Base-by-base conservation (phyloP, 441 rosid genomes). In the Corymbia citriodora region DNA sequence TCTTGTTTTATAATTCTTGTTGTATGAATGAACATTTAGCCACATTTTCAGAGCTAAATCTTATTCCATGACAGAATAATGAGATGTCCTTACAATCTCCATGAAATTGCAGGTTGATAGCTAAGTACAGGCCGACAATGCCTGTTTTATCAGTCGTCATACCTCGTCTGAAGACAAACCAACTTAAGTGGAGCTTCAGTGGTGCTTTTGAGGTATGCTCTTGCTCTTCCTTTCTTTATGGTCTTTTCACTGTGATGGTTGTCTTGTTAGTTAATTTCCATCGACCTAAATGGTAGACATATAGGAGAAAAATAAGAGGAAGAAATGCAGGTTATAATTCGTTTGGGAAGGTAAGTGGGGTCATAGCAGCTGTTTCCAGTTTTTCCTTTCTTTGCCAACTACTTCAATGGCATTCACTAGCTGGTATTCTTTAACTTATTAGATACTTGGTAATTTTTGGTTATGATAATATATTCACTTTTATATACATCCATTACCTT, bases 91-190 rank as follows among this genome's bases (percentile, higher is more conserved):
- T 31, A 29, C 15, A 33, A 36, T 52, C 29, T 68, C 29, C 57
- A 70, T 27, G 57, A 53, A 49, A 50, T 55, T 87, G n/a, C 91
- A 90, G 91, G 53, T 72, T 90, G 89, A 90, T 90, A 52, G 91
- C 91, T 74, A 90, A 90, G 48, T 90, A 90, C 89, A 72, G 91
- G 68, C 91, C 91, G 8, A 90, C 89, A 17, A 90, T 90, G 91
- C 91, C 91, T 7, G 91, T 90, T 36, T 55, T 90, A 21, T 90
- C 91, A 36, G 91, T 90, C 9, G 91, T 90, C 85, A 87, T 90
- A 49, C 91, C 91, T 17, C 91, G 89, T 63, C 87, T 90, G n/a
- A 90, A 90, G 91, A 90, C 91, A 55, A 87, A 90, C 91, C 91
- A 90, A 90, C 87, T 90, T 48, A 90, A 87, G 86, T 90, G 91